Base-by-base conservation (phyloP, 139 green algal genomes). In the Tetradesmus lagerheimii region DNA sequence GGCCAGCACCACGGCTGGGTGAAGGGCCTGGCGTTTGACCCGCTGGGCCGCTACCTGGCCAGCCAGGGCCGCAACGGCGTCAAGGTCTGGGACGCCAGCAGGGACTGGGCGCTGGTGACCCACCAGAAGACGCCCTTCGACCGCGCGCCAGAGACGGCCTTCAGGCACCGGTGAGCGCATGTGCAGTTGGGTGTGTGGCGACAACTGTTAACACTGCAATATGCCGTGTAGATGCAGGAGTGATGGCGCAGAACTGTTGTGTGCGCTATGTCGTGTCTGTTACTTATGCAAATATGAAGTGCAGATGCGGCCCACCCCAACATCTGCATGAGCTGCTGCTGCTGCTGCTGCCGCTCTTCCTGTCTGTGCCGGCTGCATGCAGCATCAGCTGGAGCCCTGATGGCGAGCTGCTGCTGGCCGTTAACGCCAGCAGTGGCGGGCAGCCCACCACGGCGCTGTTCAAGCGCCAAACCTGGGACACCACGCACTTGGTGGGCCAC, bases 1-100 rank as follows among this genome's bases (percentile, higher is more conserved):
- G 38, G 90, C 41, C 92, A 88, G 9, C 97, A 99, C 91, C 89
- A 82, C n/a, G 95, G 90, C 71, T 96, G 96, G 67, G 97, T 99
- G 39, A 99, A 99, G 89, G 98, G 98, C 37, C 93, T 99, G 23
- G 96, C 97, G 2, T 99, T 98, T 97, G 98, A 99, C 94, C 98
- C 98, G 0, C 94, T 99, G 57, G 89, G 86, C 50, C n/a, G 84
- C 38, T 93, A 87, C 89, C 86, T 92, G 3, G 67, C 90, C 34
- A 94, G 76, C 47, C 96, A 98, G 91, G 93, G 93, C 4, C 97
- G 97, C 89, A 95, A 96, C 71, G 94, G 93, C 39, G 91, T 98
- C 47, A 95, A 97, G 67, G 91, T 99, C 15, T 99, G 97, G 97
- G 83, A 91, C 35, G 85, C 89, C 18, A 93, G 95, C 38, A 94